A percentile compares a stretch with the other conserved stretches of the same genome.
These are phyloP conservation scores for Blastobotrys mokoenaii DNA, from an alignment of 805 yeast genomes.

Conservation along the genomic window DNA sequence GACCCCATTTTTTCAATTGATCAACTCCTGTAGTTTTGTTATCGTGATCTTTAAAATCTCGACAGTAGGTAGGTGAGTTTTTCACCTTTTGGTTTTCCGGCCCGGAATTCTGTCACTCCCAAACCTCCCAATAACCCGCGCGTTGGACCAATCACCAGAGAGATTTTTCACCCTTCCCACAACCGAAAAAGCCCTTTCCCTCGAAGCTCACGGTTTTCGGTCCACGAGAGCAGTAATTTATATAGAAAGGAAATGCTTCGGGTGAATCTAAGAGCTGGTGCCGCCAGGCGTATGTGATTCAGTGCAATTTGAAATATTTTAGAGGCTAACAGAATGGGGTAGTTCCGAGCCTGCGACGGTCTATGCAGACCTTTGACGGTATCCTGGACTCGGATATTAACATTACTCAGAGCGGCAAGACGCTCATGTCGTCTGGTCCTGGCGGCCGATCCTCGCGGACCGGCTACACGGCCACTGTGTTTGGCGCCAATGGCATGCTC, in stretches of 20 bases:
- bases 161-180: too few relatives aligned
- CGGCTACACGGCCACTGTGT: conserved; percentile 82
- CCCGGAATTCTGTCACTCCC: too few relatives aligned
- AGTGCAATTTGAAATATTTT: not conserved
- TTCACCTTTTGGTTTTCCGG: too few relatives aligned
- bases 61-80: too few relatives aligned
- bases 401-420: conserved; percentile 68
- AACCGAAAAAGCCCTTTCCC: too few relatives aligned
- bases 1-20: too few relatives aligned
- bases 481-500: conserved; percentile 73
- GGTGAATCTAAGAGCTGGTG: not conserved
- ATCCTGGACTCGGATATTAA: conserved; percentile 42
- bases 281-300: not conserved
- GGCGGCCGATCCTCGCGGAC: conserved; percentile 80
- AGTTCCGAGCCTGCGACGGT: not conserved
- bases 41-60: too few relatives aligned
- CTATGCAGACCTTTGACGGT: conserved; percentile 30
- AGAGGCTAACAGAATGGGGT: not conserved
- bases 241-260: not conserved
- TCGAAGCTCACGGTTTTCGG: too few relatives aligned
- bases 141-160: too few relatives aligned
- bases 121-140: too few relatives aligned
- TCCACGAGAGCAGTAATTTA: not conserved
- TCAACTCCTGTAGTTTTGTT: too few relatives aligned
- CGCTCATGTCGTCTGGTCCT: conserved; percentile 58